These are phyloP conservation scores for Nemania diffusa DNA, from an alignment of 2,329 filamentous ascomycete genomes.

Conservation along the genomic window DNA sequence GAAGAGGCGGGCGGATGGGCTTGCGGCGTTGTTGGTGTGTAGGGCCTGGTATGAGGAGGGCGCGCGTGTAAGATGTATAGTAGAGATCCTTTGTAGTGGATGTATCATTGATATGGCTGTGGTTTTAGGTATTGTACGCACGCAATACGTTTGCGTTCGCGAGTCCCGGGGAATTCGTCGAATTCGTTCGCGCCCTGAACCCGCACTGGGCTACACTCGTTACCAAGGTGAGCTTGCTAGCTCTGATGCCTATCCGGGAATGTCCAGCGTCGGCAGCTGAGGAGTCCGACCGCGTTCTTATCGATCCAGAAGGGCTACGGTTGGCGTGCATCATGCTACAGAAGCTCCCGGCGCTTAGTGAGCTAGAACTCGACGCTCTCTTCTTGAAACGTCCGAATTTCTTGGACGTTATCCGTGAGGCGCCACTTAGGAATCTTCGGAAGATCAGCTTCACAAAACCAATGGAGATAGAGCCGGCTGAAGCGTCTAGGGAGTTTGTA, in stretches of 20 bases:
- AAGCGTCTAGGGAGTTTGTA: conserved; percentile 22
- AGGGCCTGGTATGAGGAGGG: conserved; percentile 37
- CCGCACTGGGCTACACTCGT: conserved; percentile 27
- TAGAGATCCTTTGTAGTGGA: background rate
- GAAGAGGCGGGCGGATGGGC: conserved; percentile 1
- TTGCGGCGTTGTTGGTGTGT: conserved; percentile 33
- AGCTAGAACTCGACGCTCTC: conserved; percentile 35
- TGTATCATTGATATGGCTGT: background rate
- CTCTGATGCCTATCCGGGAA: background rate
- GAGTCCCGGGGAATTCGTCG: conserved; percentile 24
- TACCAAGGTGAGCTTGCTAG: conserved; percentile 33
- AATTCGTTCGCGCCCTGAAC: conserved; percentile 17
- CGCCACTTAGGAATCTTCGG: conserved; percentile 23
- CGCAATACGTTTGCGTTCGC: conserved; percentile 36
- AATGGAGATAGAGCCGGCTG: background rate
- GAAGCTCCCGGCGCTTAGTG: conserved; percentile 16
- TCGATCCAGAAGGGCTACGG: conserved; percentile 1
- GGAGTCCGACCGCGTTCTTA: background rate
- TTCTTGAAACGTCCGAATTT: conserved; percentile 18
- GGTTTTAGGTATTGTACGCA: conserved; percentile 28
- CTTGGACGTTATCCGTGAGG: conserved; percentile 16
- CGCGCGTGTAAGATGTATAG: conserved; percentile 7
- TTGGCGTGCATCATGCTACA: conserved; percentile 15
- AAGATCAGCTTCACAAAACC: conserved; percentile 29
- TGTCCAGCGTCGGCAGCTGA: background rate